These are phyloP conservation scores for Sarocladium oryzae DNA, from an alignment of 2,329 filamentous ascomycete genomes.

Conservation along the genomic window DNA sequence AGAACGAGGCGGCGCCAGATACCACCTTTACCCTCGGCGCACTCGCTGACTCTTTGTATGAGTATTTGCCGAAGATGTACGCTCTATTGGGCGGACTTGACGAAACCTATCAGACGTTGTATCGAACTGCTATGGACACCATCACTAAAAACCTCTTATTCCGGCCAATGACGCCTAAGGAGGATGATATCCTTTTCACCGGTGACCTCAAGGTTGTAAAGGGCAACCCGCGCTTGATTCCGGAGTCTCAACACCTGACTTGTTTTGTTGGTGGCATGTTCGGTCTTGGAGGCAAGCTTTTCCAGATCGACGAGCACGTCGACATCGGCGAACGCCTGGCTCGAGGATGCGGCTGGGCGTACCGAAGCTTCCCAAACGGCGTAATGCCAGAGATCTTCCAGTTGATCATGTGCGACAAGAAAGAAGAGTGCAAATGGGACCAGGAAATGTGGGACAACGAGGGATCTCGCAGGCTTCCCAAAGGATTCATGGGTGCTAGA, in stretches of 20 bases:
- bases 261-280: constrained; percentile 66
- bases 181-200: constrained; percentile 54
- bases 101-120: constrained; percentile 31
- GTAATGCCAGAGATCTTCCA: constrained; percentile 57
- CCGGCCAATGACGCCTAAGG: constrained; percentile 54
- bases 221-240: constrained; percentile 21
- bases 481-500: constrained; percentile 48
- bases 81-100: constrained; percentile 56
- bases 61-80: constrained; percentile 63
- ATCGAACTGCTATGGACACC: constrained; percentile 43
- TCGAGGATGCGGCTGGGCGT: constrained; percentile 58
- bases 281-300: constrained; percentile 53
- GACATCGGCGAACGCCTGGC: constrained; percentile 51
- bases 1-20: constrained; percentile 36
- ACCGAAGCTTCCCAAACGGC: constrained; percentile 47
- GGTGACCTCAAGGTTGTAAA: constrained; percentile 41
- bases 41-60: constrained; percentile 52
- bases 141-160: constrained; percentile 60
- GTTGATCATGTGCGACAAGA: constrained; percentile 35
- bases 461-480: constrained; percentile 31
- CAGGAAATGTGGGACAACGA: constrained; percentile 22
- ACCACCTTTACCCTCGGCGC: constrained; percentile 50
- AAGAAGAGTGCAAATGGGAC: constrained; percentile 29
- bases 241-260: constrained; percentile 48
- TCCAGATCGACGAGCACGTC: constrained; percentile 48